Percentiles rank a stretch among this genome's conserved stretches.
Conservation (phyloP, 495 filamentous ascomycete species). For the Penicillium waksmanii region DNA sequence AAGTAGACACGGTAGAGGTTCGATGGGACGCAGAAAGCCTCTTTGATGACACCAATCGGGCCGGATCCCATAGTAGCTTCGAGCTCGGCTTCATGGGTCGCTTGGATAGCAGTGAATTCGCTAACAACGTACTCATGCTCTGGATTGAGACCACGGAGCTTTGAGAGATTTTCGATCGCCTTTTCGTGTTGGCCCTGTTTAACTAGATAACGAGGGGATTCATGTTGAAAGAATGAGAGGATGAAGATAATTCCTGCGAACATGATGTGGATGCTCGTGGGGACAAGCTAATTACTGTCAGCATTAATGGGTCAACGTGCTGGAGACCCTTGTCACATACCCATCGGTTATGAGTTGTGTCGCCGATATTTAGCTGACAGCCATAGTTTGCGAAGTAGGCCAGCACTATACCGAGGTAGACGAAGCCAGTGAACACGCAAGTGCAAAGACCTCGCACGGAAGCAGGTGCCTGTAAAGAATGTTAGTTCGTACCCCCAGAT, state of each 20-base stretch:
- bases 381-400: slow-evolving; percentile 58
- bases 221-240: slow-evolving; percentile 65
- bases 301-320: background rate
- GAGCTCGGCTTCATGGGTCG: slow-evolving; percentile 69
- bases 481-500: slow-evolving; percentile 43
- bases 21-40: slow-evolving; percentile 61
- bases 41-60: slow-evolving; percentile 58
- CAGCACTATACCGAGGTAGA: slow-evolving; percentile 50
- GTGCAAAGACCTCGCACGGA: slow-evolving; percentile 69
- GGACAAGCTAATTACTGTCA: slow-evolving; percentile 52
- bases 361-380: slow-evolving; percentile 60
- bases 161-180: slow-evolving; percentile 48
- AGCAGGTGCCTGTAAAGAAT: slow-evolving; percentile 49
- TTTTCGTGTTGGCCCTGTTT: slow-evolving; percentile 58
- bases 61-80: slow-evolving; percentile 62
- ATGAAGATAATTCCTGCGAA: slow-evolving; percentile 69
- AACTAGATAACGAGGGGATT: slow-evolving; percentile 67
- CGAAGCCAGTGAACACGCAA: slow-evolving; percentile 65
- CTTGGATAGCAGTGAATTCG: slow-evolving; percentile 66
- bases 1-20: slow-evolving; percentile 70
- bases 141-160: slow-evolving; percentile 43
- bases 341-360: slow-evolving; percentile 61
- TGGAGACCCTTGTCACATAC: slow-evolving; percentile 31
- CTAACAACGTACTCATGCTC: slow-evolving; percentile 52
- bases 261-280: slow-evolving; percentile 71